These are phyloP conservation scores for Rasamsonia emersonii DNA, from an alignment of 2,329 filamentous ascomycete genomes.

Conservation along the genomic window DNA sequence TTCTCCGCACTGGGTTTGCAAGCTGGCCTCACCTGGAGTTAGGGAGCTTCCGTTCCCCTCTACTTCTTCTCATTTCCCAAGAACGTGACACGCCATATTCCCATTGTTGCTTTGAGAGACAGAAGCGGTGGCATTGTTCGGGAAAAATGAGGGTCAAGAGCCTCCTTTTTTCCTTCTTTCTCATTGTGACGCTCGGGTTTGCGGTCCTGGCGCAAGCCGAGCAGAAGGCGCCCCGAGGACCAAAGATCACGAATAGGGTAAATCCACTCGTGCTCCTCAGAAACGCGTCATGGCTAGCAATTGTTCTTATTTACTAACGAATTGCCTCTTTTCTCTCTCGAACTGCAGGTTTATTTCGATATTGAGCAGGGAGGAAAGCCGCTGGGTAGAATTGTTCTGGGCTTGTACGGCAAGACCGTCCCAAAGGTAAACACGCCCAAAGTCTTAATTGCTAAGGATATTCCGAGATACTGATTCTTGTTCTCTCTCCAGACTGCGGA, in stretches of 20 bases:
- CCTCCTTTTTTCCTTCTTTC: conserved; percentile 55
- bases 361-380: conserved; percentile 55
- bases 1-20: conserved; percentile 11
- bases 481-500: conserved; percentile 47
- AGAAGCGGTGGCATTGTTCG: conserved; percentile 8
- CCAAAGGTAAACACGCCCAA: conserved; percentile 55
- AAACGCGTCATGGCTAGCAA: not conserved
- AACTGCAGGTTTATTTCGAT: conserved; percentile 53
- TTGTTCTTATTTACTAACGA: conserved; percentile 2
- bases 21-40: conserved; percentile 7
- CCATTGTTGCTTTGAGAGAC: conserved; percentile 11
- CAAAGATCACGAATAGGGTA: conserved; percentile 91
- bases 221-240: conserved; percentile 59
- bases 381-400: conserved; percentile 53
- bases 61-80: not conserved
- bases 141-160: conserved; percentile 27
- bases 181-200: conserved; percentile 66
- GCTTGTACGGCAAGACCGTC: conserved; percentile 59
- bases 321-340: conserved; percentile 9
- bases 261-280: conserved; percentile 3
- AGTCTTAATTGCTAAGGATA: too few relatives aligned
- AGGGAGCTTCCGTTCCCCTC: too few relatives aligned
- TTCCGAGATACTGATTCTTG: conserved; percentile 5
- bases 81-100: conserved; percentile 3
- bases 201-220: conserved; percentile 58